Evolutionary conservation across 768 basidiomycete genomes (phyloP).

Genomic region (Russula ochroleuca): DNA sequence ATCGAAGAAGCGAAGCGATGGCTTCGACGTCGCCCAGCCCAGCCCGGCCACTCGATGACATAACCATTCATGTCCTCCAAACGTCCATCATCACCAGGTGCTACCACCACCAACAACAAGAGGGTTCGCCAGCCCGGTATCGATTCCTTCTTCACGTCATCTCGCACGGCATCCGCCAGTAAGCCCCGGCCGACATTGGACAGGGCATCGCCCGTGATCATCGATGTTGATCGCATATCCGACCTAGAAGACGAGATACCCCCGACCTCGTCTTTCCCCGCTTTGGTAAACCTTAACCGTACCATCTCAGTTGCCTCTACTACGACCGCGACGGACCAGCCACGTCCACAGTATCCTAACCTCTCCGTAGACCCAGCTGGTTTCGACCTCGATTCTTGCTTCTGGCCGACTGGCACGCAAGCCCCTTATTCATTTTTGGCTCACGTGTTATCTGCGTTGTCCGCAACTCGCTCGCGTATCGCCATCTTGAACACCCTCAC

Average conservation of each 20-base stretch:
- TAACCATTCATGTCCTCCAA: constrained; percentile 19
- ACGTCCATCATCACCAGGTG: constrained; percentile 15
- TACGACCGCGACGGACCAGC: background rate
- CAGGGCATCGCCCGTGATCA: constrained; percentile 29
- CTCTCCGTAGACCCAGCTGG: constrained; percentile 48
- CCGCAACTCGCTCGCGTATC: constrained; percentile 68
- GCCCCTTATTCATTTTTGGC: constrained; percentile 72
- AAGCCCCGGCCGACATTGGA: constrained; percentile 6
- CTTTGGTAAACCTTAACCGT: background rate
- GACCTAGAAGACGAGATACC: constrained; percentile 20
- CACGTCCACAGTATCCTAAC: constrained; percentile 29
- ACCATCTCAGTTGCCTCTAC: background rate
- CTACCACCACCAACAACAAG: constrained; percentile 5
- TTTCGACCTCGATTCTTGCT: constrained; percentile 43
- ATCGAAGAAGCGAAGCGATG: constrained; percentile 3
- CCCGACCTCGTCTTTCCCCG: background rate
- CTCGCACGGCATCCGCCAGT: constrained; percentile 5
- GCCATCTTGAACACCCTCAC: constrained; percentile 63
- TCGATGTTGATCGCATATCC: constrained; percentile 36
- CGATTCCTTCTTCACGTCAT: constrained; percentile 22
- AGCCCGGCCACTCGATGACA: constrained; percentile 10
- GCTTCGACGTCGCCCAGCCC: constrained; percentile 2
- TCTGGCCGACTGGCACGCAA: constrained; percentile 39
- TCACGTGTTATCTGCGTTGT: constrained; percentile 55
- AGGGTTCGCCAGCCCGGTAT: constrained; percentile 16